Evolutionary conservation across 2,329 filamentous ascomycete genomes (phyloP).

Genomic region (Amauroascus verrucosus): DNA sequence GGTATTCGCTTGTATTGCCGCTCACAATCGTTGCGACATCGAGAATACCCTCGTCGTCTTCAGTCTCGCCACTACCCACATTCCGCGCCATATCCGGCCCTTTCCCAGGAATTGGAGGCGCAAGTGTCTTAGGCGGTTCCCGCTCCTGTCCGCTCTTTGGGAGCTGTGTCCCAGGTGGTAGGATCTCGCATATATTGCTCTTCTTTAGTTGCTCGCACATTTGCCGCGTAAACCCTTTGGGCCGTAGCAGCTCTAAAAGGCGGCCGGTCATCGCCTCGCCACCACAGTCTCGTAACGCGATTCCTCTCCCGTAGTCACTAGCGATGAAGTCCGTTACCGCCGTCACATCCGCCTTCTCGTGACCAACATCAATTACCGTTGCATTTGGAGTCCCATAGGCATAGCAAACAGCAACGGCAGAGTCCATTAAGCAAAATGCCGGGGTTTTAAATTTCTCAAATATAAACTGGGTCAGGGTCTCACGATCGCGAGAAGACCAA

Average conservation of each 20-base stretch:
- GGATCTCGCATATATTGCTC: constrained; percentile 52
- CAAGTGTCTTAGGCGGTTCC: constrained; percentile 28
- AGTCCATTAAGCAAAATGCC: constrained; percentile 80
- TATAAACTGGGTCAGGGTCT: constrained; percentile 81
- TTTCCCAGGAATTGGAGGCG: constrained; percentile 44
- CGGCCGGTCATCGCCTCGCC: constrained; percentile 76
- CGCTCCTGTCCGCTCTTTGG: constrained; percentile 43
- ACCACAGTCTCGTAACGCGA: constrained; percentile 58
- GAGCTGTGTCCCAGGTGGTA: constrained; percentile 45
- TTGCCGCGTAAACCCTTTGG: constrained; percentile 48
- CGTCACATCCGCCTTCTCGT: constrained; percentile 84
- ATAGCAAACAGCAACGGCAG: constrained; percentile 67
- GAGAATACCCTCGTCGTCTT: constrained; percentile 53
- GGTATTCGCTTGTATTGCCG: constrained; percentile 52
- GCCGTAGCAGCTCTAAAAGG: constrained; percentile 54
- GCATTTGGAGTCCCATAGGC: constrained; percentile 74
- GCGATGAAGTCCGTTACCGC: constrained; percentile 76
- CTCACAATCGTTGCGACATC: constrained; percentile 57
- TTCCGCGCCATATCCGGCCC: constrained; percentile 43
- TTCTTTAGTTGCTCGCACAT: constrained; percentile 58
- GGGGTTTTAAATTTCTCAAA: constrained; percentile 97
- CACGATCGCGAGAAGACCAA: constrained; percentile 81
- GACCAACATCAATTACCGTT: constrained; percentile 83
- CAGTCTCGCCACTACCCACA: constrained; percentile 35
- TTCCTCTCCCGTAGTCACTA: constrained; percentile 55